Conservation (phyloP, 345 rosid genomes). For the Abelmoschus esculentus region DNA sequence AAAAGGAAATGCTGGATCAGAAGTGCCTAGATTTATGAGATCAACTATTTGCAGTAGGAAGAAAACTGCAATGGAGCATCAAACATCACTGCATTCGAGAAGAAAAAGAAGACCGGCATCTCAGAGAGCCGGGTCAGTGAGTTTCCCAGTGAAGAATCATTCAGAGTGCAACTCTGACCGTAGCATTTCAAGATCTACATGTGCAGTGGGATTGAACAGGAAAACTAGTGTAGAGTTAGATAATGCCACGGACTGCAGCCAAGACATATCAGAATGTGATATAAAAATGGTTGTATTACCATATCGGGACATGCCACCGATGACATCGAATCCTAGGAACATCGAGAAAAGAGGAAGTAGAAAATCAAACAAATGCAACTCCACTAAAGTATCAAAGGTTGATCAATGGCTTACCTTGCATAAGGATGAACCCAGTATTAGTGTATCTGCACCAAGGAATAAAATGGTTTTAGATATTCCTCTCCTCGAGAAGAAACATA, state of each 20-base stretch:
- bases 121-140: too few relatives aligned
- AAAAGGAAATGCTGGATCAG: constrained; percentile 25
- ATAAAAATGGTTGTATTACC: too few relatives aligned
- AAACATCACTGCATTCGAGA: too few relatives aligned
- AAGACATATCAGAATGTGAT: too few relatives aligned
- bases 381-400: constrained; percentile 30
- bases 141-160: too few relatives aligned
- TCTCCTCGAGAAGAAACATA: constrained; percentile 19
- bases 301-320: too few relatives aligned
- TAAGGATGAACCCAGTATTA: constrained; percentile 12
- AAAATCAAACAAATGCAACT: constrained; percentile 10
- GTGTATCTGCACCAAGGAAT: constrained; percentile 17
- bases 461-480: constrained; percentile 32
- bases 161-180: too few relatives aligned
- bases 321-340: neutral
- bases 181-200: too few relatives aligned
- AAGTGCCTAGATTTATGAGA: constrained; percentile 64
- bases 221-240: too few relatives aligned
- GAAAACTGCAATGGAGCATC: constrained; percentile 7
- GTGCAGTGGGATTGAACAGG: too few relatives aligned
- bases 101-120: too few relatives aligned
- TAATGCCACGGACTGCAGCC: too few relatives aligned
- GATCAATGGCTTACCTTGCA: constrained; percentile 42
- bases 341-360: neutral
- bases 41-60: constrained; percentile 62